Evolutionary conservation across 495 filamentous ascomycete genomes (phyloP).

Genomic region (Aspergillus hancockii): DNA sequence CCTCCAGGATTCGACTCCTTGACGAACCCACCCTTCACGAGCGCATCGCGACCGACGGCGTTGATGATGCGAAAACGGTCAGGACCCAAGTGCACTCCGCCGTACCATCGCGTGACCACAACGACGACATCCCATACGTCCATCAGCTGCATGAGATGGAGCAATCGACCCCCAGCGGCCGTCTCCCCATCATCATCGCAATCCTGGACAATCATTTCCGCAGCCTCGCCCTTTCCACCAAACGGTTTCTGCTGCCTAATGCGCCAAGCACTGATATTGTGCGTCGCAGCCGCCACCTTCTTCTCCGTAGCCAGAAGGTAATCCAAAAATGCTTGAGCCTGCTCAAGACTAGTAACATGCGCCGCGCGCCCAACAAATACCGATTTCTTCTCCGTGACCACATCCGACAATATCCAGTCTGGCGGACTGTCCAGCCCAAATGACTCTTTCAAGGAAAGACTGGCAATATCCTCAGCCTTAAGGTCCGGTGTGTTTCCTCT

Average conservation of each 20-base stretch:
- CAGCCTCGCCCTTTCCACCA: conserved; percentile 32
- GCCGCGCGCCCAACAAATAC: conserved; percentile 80
- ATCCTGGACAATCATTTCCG: conserved; percentile 72
- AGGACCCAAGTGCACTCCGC: conserved; percentile 82
- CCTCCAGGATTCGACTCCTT: conserved; percentile 34
- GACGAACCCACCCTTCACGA: conserved; percentile 75
- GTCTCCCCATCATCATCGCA: conserved; percentile 96
- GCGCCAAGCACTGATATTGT: conserved; percentile 81
- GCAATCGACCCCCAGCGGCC: conserved; percentile 82
- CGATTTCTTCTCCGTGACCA: conserved; percentile 80
- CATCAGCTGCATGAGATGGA: conserved; percentile 93
- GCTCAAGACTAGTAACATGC: conserved; percentile 60
- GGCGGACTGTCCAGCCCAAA: conserved; percentile 43
- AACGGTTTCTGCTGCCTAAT: conserved; percentile 46
- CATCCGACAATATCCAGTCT: conserved; percentile 71
- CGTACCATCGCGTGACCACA: conserved; percentile 96
- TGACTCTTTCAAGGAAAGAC: conserved; percentile 34
- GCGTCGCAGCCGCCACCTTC: conserved; percentile 78
- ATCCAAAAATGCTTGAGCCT: conserved; percentile 68
- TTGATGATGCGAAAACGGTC: conserved; percentile 90
- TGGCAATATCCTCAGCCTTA: conserved; percentile 22
- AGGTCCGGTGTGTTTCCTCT: conserved; percentile 16
- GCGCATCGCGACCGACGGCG: conserved; percentile 76
- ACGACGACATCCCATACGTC: conserved; percentile 89
- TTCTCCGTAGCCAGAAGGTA: conserved; percentile 79